phyloP scores from a whole-genome alignment of 2,329 filamentous ascomycete genomes.

The Cercospora janseana region DNA sequence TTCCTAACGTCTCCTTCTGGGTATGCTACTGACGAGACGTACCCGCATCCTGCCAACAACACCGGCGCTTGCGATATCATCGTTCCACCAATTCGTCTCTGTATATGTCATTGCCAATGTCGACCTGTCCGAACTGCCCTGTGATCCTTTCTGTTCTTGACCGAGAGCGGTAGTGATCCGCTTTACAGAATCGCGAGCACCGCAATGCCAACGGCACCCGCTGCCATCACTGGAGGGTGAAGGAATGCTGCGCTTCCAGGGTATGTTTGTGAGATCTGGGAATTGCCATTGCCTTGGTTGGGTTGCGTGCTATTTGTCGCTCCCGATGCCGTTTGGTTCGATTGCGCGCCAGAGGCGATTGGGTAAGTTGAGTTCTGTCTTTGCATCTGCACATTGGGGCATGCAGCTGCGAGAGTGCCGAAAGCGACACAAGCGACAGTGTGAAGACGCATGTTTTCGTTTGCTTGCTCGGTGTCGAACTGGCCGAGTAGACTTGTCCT shows the following conservation, averaged over 20 bases:
- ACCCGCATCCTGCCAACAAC: too few relatives aligned
- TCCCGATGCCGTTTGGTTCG: background rate
- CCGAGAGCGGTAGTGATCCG: too few relatives aligned
- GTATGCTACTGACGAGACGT: too few relatives aligned
- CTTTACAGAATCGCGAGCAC: background rate
- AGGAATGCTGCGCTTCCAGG: background rate
- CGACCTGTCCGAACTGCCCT: too few relatives aligned
- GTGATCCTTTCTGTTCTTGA: too few relatives aligned
- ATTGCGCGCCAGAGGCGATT: constrained; percentile 3
- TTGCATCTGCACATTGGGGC: constrained; percentile 9
- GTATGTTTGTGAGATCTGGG: constrained; percentile 1
- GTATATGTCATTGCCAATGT: too few relatives aligned
- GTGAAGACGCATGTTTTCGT: background rate
- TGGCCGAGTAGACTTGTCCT: too few relatives aligned
- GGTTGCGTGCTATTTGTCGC: background rate
- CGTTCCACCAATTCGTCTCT: too few relatives aligned
- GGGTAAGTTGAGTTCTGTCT: constrained; percentile 3
- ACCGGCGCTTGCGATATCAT: too few relatives aligned
- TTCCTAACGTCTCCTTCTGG: too few relatives aligned
- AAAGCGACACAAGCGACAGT: background rate
- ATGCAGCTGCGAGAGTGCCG: background rate
- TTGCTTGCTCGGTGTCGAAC: background rate
- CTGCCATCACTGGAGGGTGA: background rate
- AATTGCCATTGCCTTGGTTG: background rate
- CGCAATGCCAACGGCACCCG: background rate